Base-by-base conservation (phyloP, 768 basidiomycete species). In the Pisolithus sp. region DNA sequence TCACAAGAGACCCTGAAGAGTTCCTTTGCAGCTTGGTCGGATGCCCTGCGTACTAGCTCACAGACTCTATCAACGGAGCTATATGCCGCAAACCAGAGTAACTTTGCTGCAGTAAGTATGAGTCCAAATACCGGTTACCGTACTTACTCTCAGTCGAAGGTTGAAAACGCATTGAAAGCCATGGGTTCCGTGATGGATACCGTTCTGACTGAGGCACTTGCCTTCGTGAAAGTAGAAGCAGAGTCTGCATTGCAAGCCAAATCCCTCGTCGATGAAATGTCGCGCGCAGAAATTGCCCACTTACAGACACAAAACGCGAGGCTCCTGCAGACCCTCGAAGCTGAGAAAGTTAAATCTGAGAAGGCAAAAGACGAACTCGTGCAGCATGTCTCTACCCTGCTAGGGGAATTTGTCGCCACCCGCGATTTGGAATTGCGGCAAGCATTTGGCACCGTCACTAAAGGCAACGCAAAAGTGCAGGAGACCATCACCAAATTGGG, bases 341-440 rank as follows among this genome's bases (percentile, higher is more conserved):
- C 76, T 15, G 90, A 95, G 65, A 81, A 80, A 62, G 62, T 65
- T 13, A 85, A 81, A 53, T 78, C 85, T 0, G 81, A 85, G 23
- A 79, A 76, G 46, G 80, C 86, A 1, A 86, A 82, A 53, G 81
- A 83, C 39, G 85, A 88, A 38, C 66, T 95, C 12, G 67, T 93
- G n/a, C 77, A 85, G 39, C 84, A 83, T 37, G 76, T 95, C 46
- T 86, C 88, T 1, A 73, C 73, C 4, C 73, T 93, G 57, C 70
- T 96, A 2, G 81, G 78, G 10, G 83, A 79, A 24, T 94, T 86
- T 65, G 76, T 83, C 28, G 68, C 77, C 40, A 77, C 83, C 44
- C 80, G 88, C 26, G 86, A 93, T 62, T 72, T 75, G 15, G 80
- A 79, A 18, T 69, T 93, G 48, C 75, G 77, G 38, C 78, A 81